Percentiles rank a stretch among this genome's conserved stretches.
phyloP scores from a whole-genome alignment of 768 basidiomycete species.

The Hysterangium stoloniferum region DNA sequence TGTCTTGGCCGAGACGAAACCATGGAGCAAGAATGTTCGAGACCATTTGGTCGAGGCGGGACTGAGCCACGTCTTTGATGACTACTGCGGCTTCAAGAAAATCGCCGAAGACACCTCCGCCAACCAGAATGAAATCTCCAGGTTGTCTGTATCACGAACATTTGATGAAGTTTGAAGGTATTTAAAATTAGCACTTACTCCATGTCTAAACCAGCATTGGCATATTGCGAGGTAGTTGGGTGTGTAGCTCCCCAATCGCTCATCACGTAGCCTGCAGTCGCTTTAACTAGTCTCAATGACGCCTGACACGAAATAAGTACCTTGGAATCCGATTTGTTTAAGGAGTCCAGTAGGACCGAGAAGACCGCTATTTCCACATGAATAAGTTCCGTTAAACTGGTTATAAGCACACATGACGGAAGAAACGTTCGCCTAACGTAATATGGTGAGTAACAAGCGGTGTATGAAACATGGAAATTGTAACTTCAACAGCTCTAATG shows the following conservation, averaged over 20 bases:
- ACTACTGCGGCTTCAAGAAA: slow-evolving; percentile 51
- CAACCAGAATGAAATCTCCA: slow-evolving; percentile 37
- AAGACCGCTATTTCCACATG: slow-evolving; percentile 16
- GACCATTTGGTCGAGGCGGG: slow-evolving; percentile 65
- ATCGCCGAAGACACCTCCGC: slow-evolving; percentile 38
- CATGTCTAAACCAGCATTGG: slow-evolving; percentile 50
- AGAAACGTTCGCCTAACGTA: slow-evolving; percentile 52
- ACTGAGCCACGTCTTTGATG: slow-evolving; percentile 48
- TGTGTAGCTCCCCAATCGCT: slow-evolving; percentile 69
- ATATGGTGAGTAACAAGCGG: slow-evolving; percentile 21
- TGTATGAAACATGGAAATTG: slow-evolving; percentile 27
- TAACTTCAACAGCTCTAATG: slow-evolving; percentile 16
- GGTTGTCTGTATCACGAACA: slow-evolving; percentile 34
- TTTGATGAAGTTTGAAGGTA: neutral
- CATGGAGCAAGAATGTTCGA: slow-evolving; percentile 62
- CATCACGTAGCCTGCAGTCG: slow-evolving; percentile 37
- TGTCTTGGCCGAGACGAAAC: slow-evolving; percentile 61
- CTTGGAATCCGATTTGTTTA: slow-evolving; percentile 20
- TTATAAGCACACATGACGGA: slow-evolving; percentile 45
- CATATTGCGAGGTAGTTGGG: slow-evolving; percentile 40
- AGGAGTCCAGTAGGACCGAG: slow-evolving; percentile 16
- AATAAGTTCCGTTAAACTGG: slow-evolving; percentile 15
- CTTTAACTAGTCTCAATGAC: neutral
- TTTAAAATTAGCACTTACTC: neutral
- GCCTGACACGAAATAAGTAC: slow-evolving; percentile 26